A percentile compares a stretch with the other conserved stretches of the same genome.
Conservation (phyloP, 148 eudicot species). For the Limonium bicolor region DNA sequence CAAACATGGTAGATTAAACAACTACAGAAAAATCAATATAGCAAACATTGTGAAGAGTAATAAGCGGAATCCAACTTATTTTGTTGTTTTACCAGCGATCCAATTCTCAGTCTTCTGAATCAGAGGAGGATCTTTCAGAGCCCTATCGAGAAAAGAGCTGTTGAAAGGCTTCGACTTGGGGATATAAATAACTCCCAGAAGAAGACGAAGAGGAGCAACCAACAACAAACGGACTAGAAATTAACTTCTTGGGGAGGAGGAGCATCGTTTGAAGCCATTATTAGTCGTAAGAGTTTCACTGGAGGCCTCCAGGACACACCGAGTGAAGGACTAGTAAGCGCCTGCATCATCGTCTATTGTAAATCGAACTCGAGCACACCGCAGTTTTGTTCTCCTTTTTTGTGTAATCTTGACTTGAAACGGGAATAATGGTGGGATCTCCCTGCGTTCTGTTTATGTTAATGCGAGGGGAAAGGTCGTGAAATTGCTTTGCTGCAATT, state of each 20-base stretch:
- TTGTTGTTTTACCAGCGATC: conserved; percentile 49
- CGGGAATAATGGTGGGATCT: neutral
- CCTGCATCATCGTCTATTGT: conserved; percentile 15
- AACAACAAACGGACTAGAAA: neutral
- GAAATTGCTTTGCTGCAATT: neutral
- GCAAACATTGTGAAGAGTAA: neutral
- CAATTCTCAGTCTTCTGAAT: conserved; percentile 49
- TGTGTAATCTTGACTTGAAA: neutral
- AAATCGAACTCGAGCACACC: too few relatives aligned
- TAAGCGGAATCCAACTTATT: too few relatives aligned
- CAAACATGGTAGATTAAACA: too few relatives aligned
- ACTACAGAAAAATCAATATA: neutral
- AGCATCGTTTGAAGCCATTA: conserved; percentile 2
- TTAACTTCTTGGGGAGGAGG: too few relatives aligned
- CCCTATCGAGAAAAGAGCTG: conserved; percentile 48
- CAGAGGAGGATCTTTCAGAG: conserved; percentile 48
- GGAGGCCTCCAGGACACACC: conserved; percentile 5
- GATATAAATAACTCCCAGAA: conserved; percentile 18
- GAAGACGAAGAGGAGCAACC: conserved; percentile 16
- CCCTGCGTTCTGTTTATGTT: neutral
- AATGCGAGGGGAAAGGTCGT: too few relatives aligned
- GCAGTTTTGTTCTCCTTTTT: too few relatives aligned
- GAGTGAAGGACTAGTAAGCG: conserved; percentile 8
- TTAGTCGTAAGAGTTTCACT: conserved; percentile 2
- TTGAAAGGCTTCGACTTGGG: conserved; percentile 76